Evolutionary conservation across 2,329 filamentous ascomycete species (phyloP).

Genomic region (Talaromyces rugulosus): DNA sequence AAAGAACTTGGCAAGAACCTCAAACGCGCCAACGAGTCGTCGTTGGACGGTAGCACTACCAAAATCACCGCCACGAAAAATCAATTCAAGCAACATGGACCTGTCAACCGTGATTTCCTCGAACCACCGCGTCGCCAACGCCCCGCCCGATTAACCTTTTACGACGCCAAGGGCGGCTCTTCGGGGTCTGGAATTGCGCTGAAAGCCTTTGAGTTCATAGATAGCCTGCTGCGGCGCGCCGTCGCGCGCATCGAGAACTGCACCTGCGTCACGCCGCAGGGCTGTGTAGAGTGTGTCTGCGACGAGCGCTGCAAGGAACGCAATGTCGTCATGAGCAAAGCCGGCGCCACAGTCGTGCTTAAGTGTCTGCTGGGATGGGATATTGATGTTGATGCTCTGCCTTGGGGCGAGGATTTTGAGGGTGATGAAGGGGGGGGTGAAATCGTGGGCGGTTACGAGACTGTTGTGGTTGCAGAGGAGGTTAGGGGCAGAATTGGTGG

Average conservation of each 20-base stretch:
- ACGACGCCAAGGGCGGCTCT: conserved; percentile 86
- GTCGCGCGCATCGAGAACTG: conserved; percentile 73
- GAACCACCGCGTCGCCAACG: conserved; percentile 60
- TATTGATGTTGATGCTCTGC: conserved; percentile 74
- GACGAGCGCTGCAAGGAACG: conserved; percentile 78
- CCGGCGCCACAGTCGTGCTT: conserved; percentile 76
- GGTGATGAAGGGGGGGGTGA: conserved; percentile 55
- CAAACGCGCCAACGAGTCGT: conserved; percentile 26
- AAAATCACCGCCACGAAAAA: neutral
- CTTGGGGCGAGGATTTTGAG: conserved; percentile 80
- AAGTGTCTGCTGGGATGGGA: conserved; percentile 69
- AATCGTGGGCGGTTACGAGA: conserved; percentile 71
- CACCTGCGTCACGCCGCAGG: conserved; percentile 60
- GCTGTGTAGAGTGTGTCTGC: conserved; percentile 87
- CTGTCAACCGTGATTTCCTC: neutral
- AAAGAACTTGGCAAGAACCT: conserved; percentile 74
- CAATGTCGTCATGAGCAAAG: conserved; percentile 92
- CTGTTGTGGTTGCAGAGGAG: conserved; percentile 68
- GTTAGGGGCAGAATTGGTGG: conserved; percentile 43
- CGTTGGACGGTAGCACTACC: conserved; percentile 7
- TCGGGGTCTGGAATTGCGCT: conserved; percentile 80
- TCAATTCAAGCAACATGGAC: neutral
- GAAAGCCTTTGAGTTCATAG: conserved; percentile 91
- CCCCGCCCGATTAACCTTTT: conserved; percentile 85
- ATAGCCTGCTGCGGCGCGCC: conserved; percentile 71